Evolutionary conservation across 148 eudicot genomes (phyloP), one percentile per base, ranked within the genome.

Genomic region (Nepenthes mirabilis): DNA sequence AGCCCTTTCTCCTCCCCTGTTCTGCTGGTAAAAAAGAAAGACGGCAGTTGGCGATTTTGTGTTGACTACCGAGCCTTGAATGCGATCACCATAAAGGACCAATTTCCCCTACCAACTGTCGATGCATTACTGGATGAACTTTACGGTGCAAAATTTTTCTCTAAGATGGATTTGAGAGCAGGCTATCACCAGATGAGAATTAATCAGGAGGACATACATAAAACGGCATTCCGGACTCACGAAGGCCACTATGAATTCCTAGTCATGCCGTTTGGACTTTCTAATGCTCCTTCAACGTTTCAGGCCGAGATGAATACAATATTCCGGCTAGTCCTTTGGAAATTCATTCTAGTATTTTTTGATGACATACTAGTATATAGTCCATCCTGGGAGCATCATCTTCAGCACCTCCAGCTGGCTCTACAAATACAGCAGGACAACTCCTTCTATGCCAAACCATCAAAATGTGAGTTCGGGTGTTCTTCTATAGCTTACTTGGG

Each of bases 1-100:
- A 56, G 58, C 36, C 36, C 58, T 33, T 56, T 23, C 33, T 32
- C 58, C 2, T 56, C 58, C 8, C 58, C 58, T 6, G 9, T 56
- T 1, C 36, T 56, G 1, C 35, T 56, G 9, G 58, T 56, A 1
- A 56, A 56, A 13, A 56, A 56, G 35, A 56, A 56, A 56, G 36
- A 56, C 33, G 58, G 58, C 35, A 1, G 36, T 14, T 56, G 58
- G 58, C 11, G 58, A 33, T 7, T 56, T 1, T 56, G 58, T 33
- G 36, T 56, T 2, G 36, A 56, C 33, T 56, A 56, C 37, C 6
- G 2, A 33, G 37, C 7, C 4, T 12, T 56, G 13, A 56, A 56
- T 12, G 13, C 9, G 1, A 2, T 2, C 4, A 33, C 58, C 4
- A 34, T 56, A 1, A 56, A 56, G 9, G 36, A 56, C 37, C 6